These are phyloP conservation scores for Trichosporon sp. DNA, from an alignment of 1,284 basidiomycete genomes.

Conservation along the genomic window DNA sequence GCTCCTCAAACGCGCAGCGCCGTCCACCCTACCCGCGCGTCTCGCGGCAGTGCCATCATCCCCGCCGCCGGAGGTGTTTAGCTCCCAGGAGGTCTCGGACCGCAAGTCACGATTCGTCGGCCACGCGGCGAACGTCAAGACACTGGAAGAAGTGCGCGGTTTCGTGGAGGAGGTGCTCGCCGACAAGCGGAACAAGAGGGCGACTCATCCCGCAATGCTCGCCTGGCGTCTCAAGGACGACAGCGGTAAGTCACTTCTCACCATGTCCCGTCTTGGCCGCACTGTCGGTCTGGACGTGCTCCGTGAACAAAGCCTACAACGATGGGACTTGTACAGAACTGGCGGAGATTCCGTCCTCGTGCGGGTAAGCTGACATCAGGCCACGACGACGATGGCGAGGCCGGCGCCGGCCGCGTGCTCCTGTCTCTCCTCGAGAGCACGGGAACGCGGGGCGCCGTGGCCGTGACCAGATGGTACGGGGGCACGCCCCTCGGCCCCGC, in stretches of 20 bases:
- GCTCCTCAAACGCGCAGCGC: background rate
- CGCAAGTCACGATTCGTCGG: slow-evolving; percentile 78
- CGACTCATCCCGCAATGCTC: slow-evolving; percentile 80
- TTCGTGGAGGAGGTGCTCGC: slow-evolving; percentile 67
- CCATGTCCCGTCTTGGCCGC: too few relatives aligned
- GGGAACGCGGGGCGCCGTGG: slow-evolving; percentile 62
- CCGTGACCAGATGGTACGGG: slow-evolving; percentile 58
- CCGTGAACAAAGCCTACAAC: too few relatives aligned
- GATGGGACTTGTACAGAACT: too few relatives aligned
- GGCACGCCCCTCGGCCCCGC: slow-evolving; percentile 72
- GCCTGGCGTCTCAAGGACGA: slow-evolving; percentile 56
- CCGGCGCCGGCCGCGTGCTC: slow-evolving; percentile 76
- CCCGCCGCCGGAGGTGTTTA: background rate
- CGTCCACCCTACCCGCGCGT: background rate
- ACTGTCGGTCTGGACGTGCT: too few relatives aligned
- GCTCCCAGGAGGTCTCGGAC: slow-evolving; percentile 51
- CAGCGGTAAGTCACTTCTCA: slow-evolving; percentile 10
- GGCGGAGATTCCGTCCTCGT: too few relatives aligned
- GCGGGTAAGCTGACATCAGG: slow-evolving; percentile 57
- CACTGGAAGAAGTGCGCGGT: slow-evolving; percentile 69
- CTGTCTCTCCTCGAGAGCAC: slow-evolving; percentile 81
- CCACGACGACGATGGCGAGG: slow-evolving; percentile 87
- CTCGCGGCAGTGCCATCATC: background rate
- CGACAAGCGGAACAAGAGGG: slow-evolving; percentile 58
- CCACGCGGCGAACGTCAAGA: slow-evolving; percentile 67